A percentile compares a stretch with the other conserved stretches of the same genome.
These are phyloP conservation scores for Xerophyta viscosa DNA, from an alignment of 106 monocot genomes.

Conservation along the genomic window DNA sequence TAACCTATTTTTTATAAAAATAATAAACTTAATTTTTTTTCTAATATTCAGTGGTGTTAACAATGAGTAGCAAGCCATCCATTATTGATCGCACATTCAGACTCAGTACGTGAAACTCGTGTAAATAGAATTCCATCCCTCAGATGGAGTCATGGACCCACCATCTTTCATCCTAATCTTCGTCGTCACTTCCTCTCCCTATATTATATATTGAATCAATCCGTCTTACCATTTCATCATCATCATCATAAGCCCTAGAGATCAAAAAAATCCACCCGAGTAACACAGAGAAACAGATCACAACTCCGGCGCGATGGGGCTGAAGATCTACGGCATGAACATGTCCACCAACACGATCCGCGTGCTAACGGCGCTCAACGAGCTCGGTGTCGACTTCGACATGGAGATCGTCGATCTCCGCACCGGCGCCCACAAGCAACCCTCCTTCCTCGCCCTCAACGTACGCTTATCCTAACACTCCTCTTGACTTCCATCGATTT, in stretches of 20 bases:
- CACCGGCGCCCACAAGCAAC: conserved; percentile 36
- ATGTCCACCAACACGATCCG: conserved; percentile 14
- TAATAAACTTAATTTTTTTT: too few species aligned
- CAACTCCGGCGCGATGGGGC: not conserved
- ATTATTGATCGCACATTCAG: too few species aligned
- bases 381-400: conserved; percentile 14
- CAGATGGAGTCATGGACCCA: too few species aligned
- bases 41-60: too few species aligned
- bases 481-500: not conserved
- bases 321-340: conserved; percentile 18
- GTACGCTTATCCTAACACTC: conserved; percentile 11
- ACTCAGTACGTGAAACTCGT: too few species aligned
- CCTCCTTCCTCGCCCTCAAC: conserved; percentile 45
- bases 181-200: too few species aligned
- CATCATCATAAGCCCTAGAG: too few species aligned
- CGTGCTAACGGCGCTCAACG: conserved; percentile 7
- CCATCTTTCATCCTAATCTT: too few species aligned
- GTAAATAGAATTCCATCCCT: too few species aligned
- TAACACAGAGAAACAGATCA: not conserved
- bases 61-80: too few species aligned
- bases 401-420: conserved; percentile 1
- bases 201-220: not conserved
- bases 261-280: not conserved
- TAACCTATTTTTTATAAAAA: too few species aligned
- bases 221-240: too few species aligned